Base-by-base conservation (phyloP, 2,329 filamentous ascomycete genomes). In the Tolypocladium inflatum region DNA sequence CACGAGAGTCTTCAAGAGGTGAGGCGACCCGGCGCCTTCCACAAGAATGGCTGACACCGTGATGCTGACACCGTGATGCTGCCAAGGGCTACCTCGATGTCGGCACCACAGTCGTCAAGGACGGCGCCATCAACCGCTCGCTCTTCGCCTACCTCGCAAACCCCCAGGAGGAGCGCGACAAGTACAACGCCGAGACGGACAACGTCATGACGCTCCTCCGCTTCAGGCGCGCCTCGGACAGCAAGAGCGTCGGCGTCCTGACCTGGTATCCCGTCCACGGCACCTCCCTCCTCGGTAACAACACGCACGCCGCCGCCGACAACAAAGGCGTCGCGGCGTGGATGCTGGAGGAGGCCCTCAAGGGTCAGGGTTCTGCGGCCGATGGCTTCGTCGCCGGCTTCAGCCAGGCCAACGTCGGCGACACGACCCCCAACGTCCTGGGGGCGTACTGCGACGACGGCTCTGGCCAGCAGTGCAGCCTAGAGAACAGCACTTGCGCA, bases 251-350 rank as follows among this genome's bases (percentile, higher is more conserved):
- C 48, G 92, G 91, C 15, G 78, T 95, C 1, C 74, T 97, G 59
- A 94, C 90, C 19, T 97, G 92, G 90, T 96, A 93, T 70, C 85
- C 93, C 3, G 89, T 92, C 0, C 93, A 97, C 70, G 92, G 92
- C 53, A 97, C 93, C 0, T 96, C 91, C 0, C 83, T 97, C 72
- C 84, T 92, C 30, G 88, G 89, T 57, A 97, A 97, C 74, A 96
- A 96, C 73, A 97, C 91, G 0, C 79, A 96, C 17, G 84, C 94
- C 55, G 87, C 91, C 3, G 93, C 90, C n/a, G 93, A 97, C 71
- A 97, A 97, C 76, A 97, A 97, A 74, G 93, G 93, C 15, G 90
- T 96, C 8, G 92, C 93, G 2, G 89, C 92, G 0, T 88, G 88
- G 68, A 76, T 96, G 15, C 87, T 97, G 56, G 93, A 97, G 70